Base-by-base conservation (phyloP, 2,329 filamentous ascomycete genomes). In the Thielaviopsis ethacetica region DNA sequence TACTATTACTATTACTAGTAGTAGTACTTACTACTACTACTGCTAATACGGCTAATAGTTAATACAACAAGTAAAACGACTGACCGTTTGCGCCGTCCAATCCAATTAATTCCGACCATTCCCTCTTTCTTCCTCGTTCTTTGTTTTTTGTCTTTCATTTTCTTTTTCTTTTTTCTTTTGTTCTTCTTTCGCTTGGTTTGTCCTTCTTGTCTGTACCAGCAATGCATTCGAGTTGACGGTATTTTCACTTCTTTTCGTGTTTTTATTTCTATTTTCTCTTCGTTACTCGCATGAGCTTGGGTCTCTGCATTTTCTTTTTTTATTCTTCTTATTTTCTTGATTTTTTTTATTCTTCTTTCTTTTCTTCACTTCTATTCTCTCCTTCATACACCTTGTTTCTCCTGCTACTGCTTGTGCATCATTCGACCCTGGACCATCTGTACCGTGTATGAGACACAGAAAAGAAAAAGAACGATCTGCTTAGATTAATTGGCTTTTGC, bases 241-340 rank as follows among this genome's bases (percentile, higher is more conserved):
- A 17, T 59, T 54, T 60, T 44, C 53, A 17, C 49, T n/a, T 26
- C 3, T n/a, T 53, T 58, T 38, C 52, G 21, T 61, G 51, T 22
- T 22, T 51, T 41, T 55, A 24, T 26, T 50, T 55, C 26, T 51
- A 13, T 34, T 55, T 24, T 61, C 41, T 4, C 13, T 12, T 34
- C 30, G 12, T 34, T 34, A 5, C 6, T 34, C 30, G 30, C 30
- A 34, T 34, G 30, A 34, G 30, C 30, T 34, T 34, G 5, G 30
- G 30, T 34, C 30, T 34, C 30, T 34, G 30, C 30, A 26, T 44
- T n/a, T 54, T 57, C 19, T n/a, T 47, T 49, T 49, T n/a, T 9
- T 56, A 19, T 53, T 34, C 56, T 21, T 26, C 38, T 56, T 60
- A 47, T 19, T 54, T 34, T 27, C 38, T 44, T 44, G 13, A 9